Evolutionary conservation across 1,284 basidiomycete genomes (phyloP).

Genomic region (Fomes fomentarius): DNA sequence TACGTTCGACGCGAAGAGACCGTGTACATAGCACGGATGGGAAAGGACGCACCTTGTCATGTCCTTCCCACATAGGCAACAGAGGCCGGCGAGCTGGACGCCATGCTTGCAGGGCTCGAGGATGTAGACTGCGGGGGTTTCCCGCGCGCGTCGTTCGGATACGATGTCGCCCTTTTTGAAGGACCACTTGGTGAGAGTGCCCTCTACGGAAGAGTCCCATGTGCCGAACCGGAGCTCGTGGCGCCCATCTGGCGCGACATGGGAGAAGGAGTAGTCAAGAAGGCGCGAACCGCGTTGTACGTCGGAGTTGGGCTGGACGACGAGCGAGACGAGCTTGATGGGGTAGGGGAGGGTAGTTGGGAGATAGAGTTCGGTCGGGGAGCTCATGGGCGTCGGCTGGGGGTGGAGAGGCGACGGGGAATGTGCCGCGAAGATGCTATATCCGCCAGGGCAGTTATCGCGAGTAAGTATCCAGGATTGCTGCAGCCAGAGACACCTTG

Average conservation of each 20-base stretch:
- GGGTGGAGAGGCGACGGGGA: constrained; percentile 1
- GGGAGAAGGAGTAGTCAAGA: constrained; percentile 78
- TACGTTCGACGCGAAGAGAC: background rate
- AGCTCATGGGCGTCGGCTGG: constrained; percentile 30
- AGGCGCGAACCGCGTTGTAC: constrained; percentile 75
- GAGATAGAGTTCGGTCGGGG: constrained; percentile 66
- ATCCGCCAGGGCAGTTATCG: constrained; percentile 6
- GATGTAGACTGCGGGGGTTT: constrained; percentile 64
- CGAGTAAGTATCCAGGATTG: background rate
- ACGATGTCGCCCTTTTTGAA: constrained; percentile 63
- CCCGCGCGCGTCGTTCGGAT: constrained; percentile 55
- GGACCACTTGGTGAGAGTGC: constrained; percentile 69
- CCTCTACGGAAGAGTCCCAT: constrained; percentile 87
- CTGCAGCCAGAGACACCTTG: too few relatives aligned
- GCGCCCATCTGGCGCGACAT: constrained; percentile 43
- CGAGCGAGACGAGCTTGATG: constrained; percentile 72
- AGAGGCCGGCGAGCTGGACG: constrained; percentile 90
- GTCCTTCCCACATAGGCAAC: constrained; percentile 92
- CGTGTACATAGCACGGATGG: constrained; percentile 3
- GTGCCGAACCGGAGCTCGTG: constrained; percentile 80
- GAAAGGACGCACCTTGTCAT: constrained; percentile 76
- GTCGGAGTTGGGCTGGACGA: constrained; percentile 45
- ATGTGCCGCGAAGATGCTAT: constrained; percentile 7
- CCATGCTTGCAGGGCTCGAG: constrained; percentile 92
- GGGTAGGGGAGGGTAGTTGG: constrained; percentile 79